A percentile compares a stretch with the other conserved stretches of the same genome.
Evolutionary conservation across 345 rosid genomes (phyloP).

Genomic region (Murraya paniculata): DNA sequence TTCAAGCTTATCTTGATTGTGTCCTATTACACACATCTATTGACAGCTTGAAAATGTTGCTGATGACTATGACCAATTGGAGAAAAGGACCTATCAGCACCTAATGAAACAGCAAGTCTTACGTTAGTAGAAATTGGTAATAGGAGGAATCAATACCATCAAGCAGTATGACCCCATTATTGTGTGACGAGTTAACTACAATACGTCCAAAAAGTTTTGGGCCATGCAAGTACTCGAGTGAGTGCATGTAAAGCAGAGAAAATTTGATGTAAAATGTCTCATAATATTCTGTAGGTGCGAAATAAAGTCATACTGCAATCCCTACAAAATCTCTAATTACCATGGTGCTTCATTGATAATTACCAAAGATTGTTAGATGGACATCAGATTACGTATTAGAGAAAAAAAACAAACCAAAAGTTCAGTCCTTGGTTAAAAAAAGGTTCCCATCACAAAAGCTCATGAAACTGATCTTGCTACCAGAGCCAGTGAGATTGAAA

Average conservation of each 20-base stretch:
- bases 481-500: neutral
- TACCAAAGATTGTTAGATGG: neutral
- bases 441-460: neutral
- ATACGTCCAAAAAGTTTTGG: neutral
- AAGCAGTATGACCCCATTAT: neutral
- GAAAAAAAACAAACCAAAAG: neutral
- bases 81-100: neutral
- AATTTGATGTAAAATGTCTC: slow-evolving; percentile 1
- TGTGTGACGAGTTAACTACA: neutral
- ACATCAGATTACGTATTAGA: neutral
- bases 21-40: neutral
- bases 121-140: neutral
- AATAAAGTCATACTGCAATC: neutral
- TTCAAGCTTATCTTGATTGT: neutral
- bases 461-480: neutral
- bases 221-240: neutral
- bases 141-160: neutral
- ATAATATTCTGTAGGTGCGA: neutral
- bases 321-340: neutral
- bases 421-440: neutral
- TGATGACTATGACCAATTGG: neutral
- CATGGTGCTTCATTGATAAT: neutral
- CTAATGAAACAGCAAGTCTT: slow-evolving; percentile 1
- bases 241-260: neutral
- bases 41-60: neutral